Evolutionary conservation across 768 basidiomycete genomes (phyloP), one percentile per base, ranked within the genome.

Genomic region (Lactifluus hygrophoroides): DNA sequence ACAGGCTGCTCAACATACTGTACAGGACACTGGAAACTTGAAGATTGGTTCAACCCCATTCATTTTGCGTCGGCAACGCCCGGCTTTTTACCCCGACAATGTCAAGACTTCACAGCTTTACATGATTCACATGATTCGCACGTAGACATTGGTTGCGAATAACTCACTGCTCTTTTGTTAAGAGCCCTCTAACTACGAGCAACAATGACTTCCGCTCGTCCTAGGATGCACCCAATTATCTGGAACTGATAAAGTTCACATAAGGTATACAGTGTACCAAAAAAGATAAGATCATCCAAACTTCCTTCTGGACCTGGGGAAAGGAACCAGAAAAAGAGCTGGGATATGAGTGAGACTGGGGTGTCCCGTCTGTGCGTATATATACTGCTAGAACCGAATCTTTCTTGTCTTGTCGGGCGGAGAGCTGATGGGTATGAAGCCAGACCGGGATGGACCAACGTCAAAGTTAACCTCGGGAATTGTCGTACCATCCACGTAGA

Each of bases 241-340:
- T 11, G 21, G 3, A 21, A 25, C 37, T 35, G 2, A n/a, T 17
- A 43, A 51, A 47, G 49, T 19, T 16, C 9, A 7, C n/a, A 23
- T 11, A 21, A 30, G 32, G 42, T 56, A 44, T 34, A 72, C 70
- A 54, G 48, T 72, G 49, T 64, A 84, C 87, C 87, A 89, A 69
- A 89, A 69, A 89, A 32, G 32, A 32, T 32, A 32, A 32, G 32
- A 10, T 32, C 32, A 32, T 32, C 32, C 32, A 32, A 32, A 62
- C 82, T 85, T 23, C 86, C 88, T 64, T 81, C 72, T 0, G 85
- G 84, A 4, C 85, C 86, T 1, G 87, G 85, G 53, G 88, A 88
- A 74, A 88, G 88, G 71, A 88, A 85, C 87, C 88, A 89, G 73
- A 90, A 90, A 74, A 85, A 90, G 16, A 88, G 77, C 85, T 89